Conservation (phyloP, 2,329 filamentous ascomycete genomes). For the Metarhizium humberi region DNA sequence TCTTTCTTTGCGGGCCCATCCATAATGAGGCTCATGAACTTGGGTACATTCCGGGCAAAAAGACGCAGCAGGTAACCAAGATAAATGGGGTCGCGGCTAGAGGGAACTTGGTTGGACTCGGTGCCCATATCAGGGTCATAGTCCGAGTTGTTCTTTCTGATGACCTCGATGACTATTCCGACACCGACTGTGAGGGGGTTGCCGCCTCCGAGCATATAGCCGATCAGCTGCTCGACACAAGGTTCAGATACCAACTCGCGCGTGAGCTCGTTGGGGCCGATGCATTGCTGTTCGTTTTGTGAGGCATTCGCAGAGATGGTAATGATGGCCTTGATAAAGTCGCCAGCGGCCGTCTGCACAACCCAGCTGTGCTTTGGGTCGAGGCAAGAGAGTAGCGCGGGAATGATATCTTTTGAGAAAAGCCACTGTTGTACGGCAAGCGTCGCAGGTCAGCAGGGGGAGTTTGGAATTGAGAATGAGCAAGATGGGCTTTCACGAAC, state of each 20-base stretch:
- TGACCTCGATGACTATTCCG: conserved; percentile 96
- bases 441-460: neutral
- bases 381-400: conserved; percentile 76
- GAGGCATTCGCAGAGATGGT: conserved; percentile 98
- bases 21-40: conserved; percentile 87
- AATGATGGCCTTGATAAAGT: conserved; percentile 97
- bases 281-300: conserved; percentile 97
- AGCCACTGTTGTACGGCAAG: conserved; percentile 58
- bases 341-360: conserved; percentile 91
- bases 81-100: conserved; percentile 88
- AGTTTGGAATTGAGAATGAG: neutral
- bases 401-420: conserved; percentile 79
- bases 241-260: conserved; percentile 82
- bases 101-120: conserved; percentile 69
- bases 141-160: conserved; percentile 98
- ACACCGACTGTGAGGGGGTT: conserved; percentile 94
- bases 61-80: conserved; percentile 80
- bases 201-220: conserved; percentile 85
- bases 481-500: conserved; percentile 38
- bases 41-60: conserved; percentile 83
- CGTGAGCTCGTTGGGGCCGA: conserved; percentile 93
- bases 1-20: conserved; percentile 65
- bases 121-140: conserved; percentile 89
- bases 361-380: conserved; percentile 77
- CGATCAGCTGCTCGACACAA: conserved; percentile 77